Conservation (phyloP, 1,139 yeast genomes). For the Hansenula lynferdii region DNA sequence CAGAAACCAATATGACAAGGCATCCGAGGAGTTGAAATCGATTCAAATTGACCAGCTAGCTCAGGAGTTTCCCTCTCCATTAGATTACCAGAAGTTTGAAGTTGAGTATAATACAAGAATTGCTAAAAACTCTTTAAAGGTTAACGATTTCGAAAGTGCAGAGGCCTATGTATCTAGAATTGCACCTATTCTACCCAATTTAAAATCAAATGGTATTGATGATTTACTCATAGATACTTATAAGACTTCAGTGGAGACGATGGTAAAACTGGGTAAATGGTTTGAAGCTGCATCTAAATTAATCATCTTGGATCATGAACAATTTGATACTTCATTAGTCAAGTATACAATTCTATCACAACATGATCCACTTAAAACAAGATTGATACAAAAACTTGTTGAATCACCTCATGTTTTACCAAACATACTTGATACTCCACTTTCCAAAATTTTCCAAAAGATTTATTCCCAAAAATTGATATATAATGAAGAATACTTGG, state of each 20-base stretch:
- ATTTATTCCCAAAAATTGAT: slow-evolving; percentile 10
- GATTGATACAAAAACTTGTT: slow-evolving; percentile 8
- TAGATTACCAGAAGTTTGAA: slow-evolving; percentile 12
- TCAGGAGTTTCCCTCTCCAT: too few species aligned
- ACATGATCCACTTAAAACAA: slow-evolving; percentile 8
- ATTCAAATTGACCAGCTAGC: slow-evolving; percentile 3
- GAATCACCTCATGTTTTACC: slow-evolving; percentile 7
- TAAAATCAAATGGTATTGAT: neutral
- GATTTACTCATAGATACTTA: slow-evolving; percentile 5
- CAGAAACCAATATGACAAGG: slow-evolving; percentile 1
- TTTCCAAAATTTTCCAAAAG: slow-evolving; percentile 10
- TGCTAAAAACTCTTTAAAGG: slow-evolving; percentile 16
- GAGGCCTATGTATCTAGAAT: slow-evolving; percentile 10
- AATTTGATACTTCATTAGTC: slow-evolving; percentile 7
- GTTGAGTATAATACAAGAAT: slow-evolving; percentile 15
- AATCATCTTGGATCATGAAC: slow-evolving; percentile 9
- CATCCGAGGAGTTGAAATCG: slow-evolving; percentile 11
- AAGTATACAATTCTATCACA: slow-evolving; percentile 12
- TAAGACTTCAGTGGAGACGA: slow-evolving; percentile 9
- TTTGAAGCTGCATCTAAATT: slow-evolving; percentile 17
- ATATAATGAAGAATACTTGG: slow-evolving; percentile 11
- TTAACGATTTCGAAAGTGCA: slow-evolving; percentile 5
- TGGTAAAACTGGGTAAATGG: slow-evolving; percentile 16
- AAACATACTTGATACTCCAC: slow-evolving; percentile 6
- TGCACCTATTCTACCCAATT: slow-evolving; percentile 1